phyloP scores from a whole-genome alignment of 2,329 filamentous ascomycete species.

The Beauveria sp. region DNA sequence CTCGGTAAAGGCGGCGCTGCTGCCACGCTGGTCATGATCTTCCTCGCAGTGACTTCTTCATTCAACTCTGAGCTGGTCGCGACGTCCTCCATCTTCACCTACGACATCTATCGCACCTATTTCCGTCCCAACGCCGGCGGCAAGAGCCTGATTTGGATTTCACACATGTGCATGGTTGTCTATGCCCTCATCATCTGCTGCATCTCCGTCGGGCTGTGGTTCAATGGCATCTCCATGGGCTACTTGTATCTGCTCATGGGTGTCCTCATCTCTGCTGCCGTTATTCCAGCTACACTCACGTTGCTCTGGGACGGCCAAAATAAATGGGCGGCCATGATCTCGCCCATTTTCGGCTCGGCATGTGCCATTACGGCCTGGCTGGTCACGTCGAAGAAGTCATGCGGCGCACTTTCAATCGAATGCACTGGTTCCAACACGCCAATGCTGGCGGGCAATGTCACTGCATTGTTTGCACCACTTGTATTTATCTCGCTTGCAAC shows the following conservation, averaged over 20 bases:
- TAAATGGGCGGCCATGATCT: slow-evolving; percentile 59
- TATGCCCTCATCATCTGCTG: slow-evolving; percentile 73
- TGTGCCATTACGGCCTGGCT: slow-evolving; percentile 68
- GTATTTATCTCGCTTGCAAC: slow-evolving; percentile 74
- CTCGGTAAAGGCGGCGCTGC: slow-evolving; percentile 75
- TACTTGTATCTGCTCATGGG: slow-evolving; percentile 89
- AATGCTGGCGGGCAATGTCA: slow-evolving; percentile 80
- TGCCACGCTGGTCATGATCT: slow-evolving; percentile 71
- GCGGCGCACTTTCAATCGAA: slow-evolving; percentile 59
- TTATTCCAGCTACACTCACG: slow-evolving; percentile 73
- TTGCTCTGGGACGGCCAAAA: slow-evolving; percentile 77
- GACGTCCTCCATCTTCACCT: slow-evolving; percentile 78
- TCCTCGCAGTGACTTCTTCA: slow-evolving; percentile 84
- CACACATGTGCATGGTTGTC: slow-evolving; percentile 59
- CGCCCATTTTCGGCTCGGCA: slow-evolving; percentile 58
- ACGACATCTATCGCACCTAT: slow-evolving; percentile 83
- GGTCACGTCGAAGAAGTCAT: slow-evolving; percentile 63
- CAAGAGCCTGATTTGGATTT: slow-evolving; percentile 70
- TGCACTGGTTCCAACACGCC: slow-evolving; percentile 78
- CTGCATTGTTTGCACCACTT: slow-evolving; percentile 64
- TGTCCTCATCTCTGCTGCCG: slow-evolving; percentile 78
- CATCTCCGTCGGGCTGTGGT: slow-evolving; percentile 68
- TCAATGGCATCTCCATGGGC: slow-evolving; percentile 75
- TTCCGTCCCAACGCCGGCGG: slow-evolving; percentile 72
- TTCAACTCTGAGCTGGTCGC: slow-evolving; percentile 80